A percentile compares a stretch with the other conserved stretches of the same genome.
Evolutionary conservation across 2,329 filamentous ascomycete species (phyloP).

Genomic region (Ophioceras dolichostomum): DNA sequence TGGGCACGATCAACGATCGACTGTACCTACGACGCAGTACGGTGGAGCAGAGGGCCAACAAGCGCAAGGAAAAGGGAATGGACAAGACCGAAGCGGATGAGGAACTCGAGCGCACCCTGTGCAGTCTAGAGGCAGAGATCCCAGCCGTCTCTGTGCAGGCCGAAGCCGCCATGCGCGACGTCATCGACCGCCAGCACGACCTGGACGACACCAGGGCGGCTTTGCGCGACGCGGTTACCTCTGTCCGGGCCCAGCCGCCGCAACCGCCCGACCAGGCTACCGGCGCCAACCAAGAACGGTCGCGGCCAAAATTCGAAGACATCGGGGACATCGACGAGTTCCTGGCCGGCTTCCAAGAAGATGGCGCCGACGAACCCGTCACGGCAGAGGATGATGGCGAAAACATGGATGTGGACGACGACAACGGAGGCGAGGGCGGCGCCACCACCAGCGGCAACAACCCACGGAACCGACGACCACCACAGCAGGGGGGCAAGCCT

Average conservation of each 20-base stretch:
- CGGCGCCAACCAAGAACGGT: slow-evolving; percentile 7
- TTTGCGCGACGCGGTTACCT: slow-evolving; percentile 10
- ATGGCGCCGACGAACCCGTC: slow-evolving; percentile 7
- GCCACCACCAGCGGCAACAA: slow-evolving; percentile 14
- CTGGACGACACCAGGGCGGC: slow-evolving; percentile 34
- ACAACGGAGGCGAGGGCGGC: slow-evolving; percentile 8
- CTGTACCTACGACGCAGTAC: slow-evolving; percentile 16
- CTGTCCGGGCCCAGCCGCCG: slow-evolving; percentile 1
- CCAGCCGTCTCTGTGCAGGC: slow-evolving; percentile 28
- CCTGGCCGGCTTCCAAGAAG: slow-evolving; percentile 2
- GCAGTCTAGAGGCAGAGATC: slow-evolving; percentile 25
- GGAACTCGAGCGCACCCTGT: slow-evolving; percentile 21
- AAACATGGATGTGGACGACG: slow-evolving; percentile 8
- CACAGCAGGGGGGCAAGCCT: slow-evolving; percentile 10
- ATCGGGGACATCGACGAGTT: slow-evolving; percentile 1
- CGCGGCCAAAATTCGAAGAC: slow-evolving; percentile 2
- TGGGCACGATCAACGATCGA: slow-evolving; percentile 36
- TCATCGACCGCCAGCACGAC: slow-evolving; percentile 36
- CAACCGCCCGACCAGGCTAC: not conserved
- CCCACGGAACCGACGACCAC: slow-evolving; percentile 11
- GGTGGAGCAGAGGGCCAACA: slow-evolving; percentile 21
- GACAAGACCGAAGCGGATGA: slow-evolving; percentile 9
- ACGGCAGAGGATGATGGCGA: slow-evolving; percentile 5
- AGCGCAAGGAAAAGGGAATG: no score
- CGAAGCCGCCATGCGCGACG: slow-evolving; percentile 31